Percentiles rank a stretch among this genome's conserved stretches.
These are phyloP conservation scores for Nicotiana benthamiana DNA, from an alignment of 257 asterid species.

Conservation along the genomic window DNA sequence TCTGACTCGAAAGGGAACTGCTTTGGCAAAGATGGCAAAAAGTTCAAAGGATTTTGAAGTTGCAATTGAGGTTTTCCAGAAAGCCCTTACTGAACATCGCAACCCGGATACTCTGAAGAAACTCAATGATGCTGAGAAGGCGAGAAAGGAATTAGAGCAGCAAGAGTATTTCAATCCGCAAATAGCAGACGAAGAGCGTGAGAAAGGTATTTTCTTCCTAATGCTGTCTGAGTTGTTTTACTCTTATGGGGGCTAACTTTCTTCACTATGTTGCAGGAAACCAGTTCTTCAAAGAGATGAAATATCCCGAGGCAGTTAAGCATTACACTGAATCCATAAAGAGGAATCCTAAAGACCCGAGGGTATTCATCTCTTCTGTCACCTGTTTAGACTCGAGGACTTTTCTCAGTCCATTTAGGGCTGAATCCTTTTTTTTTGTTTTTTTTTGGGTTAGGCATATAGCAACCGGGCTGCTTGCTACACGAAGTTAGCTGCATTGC, in stretches of 20 bases:
- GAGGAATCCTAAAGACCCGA: constrained; percentile 77
- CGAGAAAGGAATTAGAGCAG: constrained; percentile 87
- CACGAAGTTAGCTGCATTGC: constrained; percentile 72
- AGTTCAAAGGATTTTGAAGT: constrained; percentile 67
- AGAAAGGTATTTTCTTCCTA: constrained; percentile 50
- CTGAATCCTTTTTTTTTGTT: not conserved
- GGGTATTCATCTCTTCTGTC: constrained; percentile 28
- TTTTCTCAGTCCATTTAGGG: not conserved
- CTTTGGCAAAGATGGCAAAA: constrained; percentile 73
- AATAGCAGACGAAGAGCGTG: constrained; percentile 93
- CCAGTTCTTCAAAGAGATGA: constrained; percentile 73
- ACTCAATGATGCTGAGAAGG: constrained; percentile 88
- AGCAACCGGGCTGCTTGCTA: constrained; percentile 79
- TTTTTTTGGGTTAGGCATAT: constrained; percentile 43
- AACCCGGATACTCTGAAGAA: constrained; percentile 87
- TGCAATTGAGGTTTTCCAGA: constrained; percentile 83
- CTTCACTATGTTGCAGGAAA: constrained; percentile 39
- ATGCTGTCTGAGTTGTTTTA: not conserved
- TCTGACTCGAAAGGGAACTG: constrained; percentile 85
- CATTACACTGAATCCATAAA: constrained; percentile 72
- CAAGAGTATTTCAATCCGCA: constrained; percentile 79
- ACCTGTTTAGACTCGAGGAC: not conserved
- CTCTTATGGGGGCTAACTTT: not conserved
- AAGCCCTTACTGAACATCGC: constrained; percentile 91
- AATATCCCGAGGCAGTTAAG: constrained; percentile 83